Base-by-base conservation (phyloP, 768 basidiomycete genomes). In the Lactifluus piperatus region DNA sequence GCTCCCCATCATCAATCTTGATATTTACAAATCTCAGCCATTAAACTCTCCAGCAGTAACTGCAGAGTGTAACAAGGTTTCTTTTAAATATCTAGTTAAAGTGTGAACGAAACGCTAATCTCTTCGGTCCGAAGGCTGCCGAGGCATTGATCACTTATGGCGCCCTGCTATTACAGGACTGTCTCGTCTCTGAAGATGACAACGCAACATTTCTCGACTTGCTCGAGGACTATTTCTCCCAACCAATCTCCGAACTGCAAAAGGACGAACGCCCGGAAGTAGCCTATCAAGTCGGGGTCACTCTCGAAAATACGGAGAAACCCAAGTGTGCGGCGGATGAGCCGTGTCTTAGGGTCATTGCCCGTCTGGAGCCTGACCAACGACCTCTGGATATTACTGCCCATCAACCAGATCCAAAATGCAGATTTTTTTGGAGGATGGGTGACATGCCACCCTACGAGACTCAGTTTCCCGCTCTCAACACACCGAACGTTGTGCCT, bases 291-390 rank as follows among this genome's bases (percentile, higher is more conserved):
- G 85, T 92, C 43, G 94, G 94, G 2, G 92, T 93, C 5, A 97
- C 94, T 5, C 82, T 95, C n/a, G 92, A 94, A 73, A 93, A 94
- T 71, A 97, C 93, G 2, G 94, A 97, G 74, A 92, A 91, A 67
- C 87, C 88, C 37, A 89, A 83, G 69, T 92, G 90, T 70, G 88
- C 90, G 4, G 84, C 82, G 10, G 81, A 93, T 67, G 85, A 88
- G 49, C 83, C 88, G 11, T 98, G 94, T 68, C 77, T 91, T 43
- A 76, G 76, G 41, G 77, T 97, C 58, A 97, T 97, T 64, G 80
- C 81, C 51, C 75, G 75, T 3, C 77, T 98, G 24, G 88, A 88
- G 39, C 84, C 85, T 3, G 71, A 79, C 0, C 91, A 98, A 67
- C 73, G 94, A 30, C 94, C 94, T 7, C 71, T 98, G 51, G 94